These are phyloP conservation scores for Acaromyces ingoldii DNA, from an alignment of 1,284 basidiomycete species.

Conservation along the genomic window DNA sequence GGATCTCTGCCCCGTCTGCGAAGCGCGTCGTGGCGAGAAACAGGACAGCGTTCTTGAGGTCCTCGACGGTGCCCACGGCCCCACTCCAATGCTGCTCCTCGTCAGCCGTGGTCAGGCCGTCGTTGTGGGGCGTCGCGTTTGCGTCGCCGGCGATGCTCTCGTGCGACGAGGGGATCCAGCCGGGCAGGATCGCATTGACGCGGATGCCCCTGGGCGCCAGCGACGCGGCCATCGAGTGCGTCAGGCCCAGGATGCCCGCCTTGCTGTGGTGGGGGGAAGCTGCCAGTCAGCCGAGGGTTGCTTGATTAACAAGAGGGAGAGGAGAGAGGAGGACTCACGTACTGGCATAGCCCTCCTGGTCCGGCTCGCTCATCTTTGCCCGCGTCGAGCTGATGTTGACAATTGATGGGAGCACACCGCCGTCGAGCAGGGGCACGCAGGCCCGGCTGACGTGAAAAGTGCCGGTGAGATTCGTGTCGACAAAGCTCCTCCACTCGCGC, in stretches of 20 bases:
- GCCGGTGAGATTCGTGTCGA: conserved; percentile 1
- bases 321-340: neutral
- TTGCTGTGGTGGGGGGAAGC: neutral
- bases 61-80: neutral
- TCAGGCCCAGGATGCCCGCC: neutral
- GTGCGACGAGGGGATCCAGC: neutral
- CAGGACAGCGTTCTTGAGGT: neutral
- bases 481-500: neutral
- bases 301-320: no score
- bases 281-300: no score
- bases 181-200: conserved; percentile 3
- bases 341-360: conserved; percentile 1
- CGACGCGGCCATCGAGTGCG: conserved; percentile 3
- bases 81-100: neutral
- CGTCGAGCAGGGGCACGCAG: neutral
- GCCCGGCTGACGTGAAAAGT: conserved; percentile 5
- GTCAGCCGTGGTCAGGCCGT: neutral
- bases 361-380: neutral
- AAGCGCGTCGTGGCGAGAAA: neutral
- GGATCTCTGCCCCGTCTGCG: neutral
- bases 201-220: neutral
- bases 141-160: neutral
- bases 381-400: neutral
- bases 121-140: no score
- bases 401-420: no score